Evolutionary conservation across 2,329 filamentous ascomycete species (phyloP).

Genomic region (Periconia sp.): DNA sequence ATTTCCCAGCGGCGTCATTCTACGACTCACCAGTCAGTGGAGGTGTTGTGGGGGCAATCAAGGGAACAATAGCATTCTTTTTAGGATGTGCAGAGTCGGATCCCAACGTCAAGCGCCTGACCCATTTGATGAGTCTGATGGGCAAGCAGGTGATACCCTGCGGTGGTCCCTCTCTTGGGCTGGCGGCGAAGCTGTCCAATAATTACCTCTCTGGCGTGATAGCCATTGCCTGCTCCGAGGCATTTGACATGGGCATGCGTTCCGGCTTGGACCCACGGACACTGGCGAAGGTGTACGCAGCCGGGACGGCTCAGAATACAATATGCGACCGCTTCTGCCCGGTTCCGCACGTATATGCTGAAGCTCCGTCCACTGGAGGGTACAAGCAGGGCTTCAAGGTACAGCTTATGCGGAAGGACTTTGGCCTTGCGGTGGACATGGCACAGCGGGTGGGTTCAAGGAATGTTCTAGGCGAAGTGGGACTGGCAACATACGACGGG

Average conservation of each 20-base stretch:
- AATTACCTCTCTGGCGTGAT: conserved; percentile 67
- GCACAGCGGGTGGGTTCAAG: conserved; percentile 59
- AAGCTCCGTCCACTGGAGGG: conserved; percentile 56
- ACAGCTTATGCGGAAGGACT: conserved; percentile 66
- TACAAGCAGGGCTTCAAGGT: conserved; percentile 64
- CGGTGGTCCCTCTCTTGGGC: conserved; percentile 61
- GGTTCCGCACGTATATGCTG: conserved; percentile 56
- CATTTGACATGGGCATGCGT: conserved; percentile 66
- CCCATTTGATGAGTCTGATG: conserved; percentile 57
- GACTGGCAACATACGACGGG: conserved; percentile 58
- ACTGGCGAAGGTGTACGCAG: conserved; percentile 58
- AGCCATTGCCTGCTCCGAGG: conserved; percentile 63
- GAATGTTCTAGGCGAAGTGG: conserved; percentile 58
- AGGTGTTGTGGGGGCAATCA: conserved; percentile 59
- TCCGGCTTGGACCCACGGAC: conserved; percentile 62
- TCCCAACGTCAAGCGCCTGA: conserved; percentile 52
- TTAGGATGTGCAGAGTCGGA: conserved; percentile 57
- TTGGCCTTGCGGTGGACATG: conserved; percentile 61
- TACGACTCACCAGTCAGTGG: conserved; percentile 62
- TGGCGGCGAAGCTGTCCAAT: conserved; percentile 66
- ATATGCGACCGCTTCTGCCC: conserved; percentile 60
- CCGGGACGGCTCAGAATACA: conserved; percentile 59
- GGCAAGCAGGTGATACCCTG: conserved; percentile 62
- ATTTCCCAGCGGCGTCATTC: conserved; percentile 53
- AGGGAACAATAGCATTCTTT: conserved; percentile 62